Evolutionary conservation across 169 alveolate species (phyloP).

Genomic region (Cryptosporidium tyzzeri): DNA sequence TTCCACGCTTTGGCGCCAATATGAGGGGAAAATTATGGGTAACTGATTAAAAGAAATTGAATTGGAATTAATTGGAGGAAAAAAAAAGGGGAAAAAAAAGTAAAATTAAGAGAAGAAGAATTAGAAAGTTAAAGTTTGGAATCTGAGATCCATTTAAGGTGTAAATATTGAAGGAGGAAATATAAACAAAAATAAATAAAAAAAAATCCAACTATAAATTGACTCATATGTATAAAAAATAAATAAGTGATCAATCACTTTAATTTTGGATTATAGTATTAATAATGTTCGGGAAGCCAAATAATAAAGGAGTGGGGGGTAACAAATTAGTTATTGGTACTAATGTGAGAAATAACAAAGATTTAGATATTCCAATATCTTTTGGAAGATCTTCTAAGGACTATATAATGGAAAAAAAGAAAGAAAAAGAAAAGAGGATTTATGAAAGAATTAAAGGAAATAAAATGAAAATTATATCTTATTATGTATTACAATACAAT

Average conservation of each 20-base stretch:
- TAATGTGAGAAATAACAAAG: conserved; percentile 1
- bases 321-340: background rate
- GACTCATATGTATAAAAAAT: no score
- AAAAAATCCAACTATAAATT: background rate
- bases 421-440: conserved; percentile 52
- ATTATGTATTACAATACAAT: background rate
- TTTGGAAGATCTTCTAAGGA: conserved; percentile 39
- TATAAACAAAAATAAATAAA: background rate
- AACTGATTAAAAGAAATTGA: background rate
- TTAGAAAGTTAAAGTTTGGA: background rate
- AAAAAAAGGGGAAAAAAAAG: no score
- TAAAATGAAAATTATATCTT: conserved; percentile 19
- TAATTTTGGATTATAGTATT: background rate
- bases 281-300: conserved; percentile 44
- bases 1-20: background rate
- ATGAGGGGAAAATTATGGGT: background rate
- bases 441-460: background rate
- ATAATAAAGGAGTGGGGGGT: background rate
- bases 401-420: conserved; percentile 3
- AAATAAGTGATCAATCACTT: background rate
- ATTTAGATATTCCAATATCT: conserved; percentile 36
- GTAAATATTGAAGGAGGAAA: no score
- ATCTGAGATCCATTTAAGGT: no score
- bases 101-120: background rate
- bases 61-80: background rate